Base-by-base conservation (phyloP, 805 yeast species). In the Grigorovia humatica region DNA sequence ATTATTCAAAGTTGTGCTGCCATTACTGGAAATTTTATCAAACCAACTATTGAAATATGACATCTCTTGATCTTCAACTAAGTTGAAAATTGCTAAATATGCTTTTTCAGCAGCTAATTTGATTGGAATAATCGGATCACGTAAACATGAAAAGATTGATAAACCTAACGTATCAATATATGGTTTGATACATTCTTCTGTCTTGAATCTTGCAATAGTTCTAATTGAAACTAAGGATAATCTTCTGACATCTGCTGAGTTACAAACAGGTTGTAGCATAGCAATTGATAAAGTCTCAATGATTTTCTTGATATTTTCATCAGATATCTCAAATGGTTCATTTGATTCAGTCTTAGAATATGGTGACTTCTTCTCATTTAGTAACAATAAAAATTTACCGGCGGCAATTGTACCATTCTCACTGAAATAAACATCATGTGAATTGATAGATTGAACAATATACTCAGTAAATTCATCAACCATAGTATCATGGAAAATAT, bases 41-140 rank as follows among this genome's bases (percentile, higher is more conserved):
- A 85, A 77, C 96, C 96, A 91, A 11, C 60, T 60, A 50, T 76
- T 77, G 70, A 87, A 88, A 27, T 68, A 64, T 0, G 55, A 66
- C 70, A 77, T 64, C 19, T 74, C 71, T 9, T 70, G 77, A 55
- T 85, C 96, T 29, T 83, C 87, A 35, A 86, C 83, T 59, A 91
- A 71, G 47, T 77, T 74, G 68, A 89, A 84, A 17, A 88, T 64
- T 1, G 87, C 80, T 57, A 90, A 65, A 66, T 78, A 89, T 0
- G 95, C 89, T 71, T 88, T 88, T 66, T 91, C 99, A 8, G 96
- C 96, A 1, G 97, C 96, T 55, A 91, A 74, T 62, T 89, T 90
- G 58, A 91, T 83, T 4, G 99, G 97, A 61, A 91, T 88, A 47
- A 87, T 74, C n/a, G 82, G 76, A 62, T 90, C 96, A 57, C 99